Percentiles rank a stretch among this genome's conserved stretches.
phyloP scores from a whole-genome alignment of 1,284 basidiomycete species.

The Gastroboletus turbinatus region DNA sequence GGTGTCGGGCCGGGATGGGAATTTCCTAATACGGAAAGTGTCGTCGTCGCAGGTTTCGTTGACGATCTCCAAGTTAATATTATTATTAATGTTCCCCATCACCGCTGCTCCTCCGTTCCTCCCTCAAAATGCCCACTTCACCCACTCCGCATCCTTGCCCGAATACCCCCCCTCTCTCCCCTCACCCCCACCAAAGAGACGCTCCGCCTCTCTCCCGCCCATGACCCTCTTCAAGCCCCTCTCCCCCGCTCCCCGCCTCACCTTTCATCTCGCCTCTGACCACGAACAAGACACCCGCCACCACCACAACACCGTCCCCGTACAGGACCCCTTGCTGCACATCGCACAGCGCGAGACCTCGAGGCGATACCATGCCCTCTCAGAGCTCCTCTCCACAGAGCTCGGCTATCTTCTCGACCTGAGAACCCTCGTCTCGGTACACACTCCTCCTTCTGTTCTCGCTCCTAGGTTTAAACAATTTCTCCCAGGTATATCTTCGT shows the following conservation, averaged over 20 bases:
- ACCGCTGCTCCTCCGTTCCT: slow-evolving; percentile 37
- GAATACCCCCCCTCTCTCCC: not conserved
- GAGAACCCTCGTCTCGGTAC: slow-evolving; percentile 70
- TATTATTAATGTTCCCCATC: slow-evolving; percentile 53
- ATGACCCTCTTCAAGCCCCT: slow-evolving; percentile 27
- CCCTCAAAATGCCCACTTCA: slow-evolving; percentile 21
- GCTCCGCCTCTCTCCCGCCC: slow-evolving; percentile 34
- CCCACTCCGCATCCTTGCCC: slow-evolving; percentile 37
- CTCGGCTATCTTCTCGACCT: slow-evolving; percentile 78
- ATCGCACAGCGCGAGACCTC: slow-evolving; percentile 38
- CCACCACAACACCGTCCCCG: not conserved
- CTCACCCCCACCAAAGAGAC: slow-evolving; percentile 2
- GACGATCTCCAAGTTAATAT: slow-evolving; percentile 1
- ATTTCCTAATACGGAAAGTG: slow-evolving; percentile 8
- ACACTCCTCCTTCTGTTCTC: slow-evolving; percentile 22
- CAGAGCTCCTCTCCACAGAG: slow-evolving; percentile 84
- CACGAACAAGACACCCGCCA: slow-evolving; percentile 15
- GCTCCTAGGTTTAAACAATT: slow-evolving; percentile 24
- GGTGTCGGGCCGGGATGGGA: not conserved
- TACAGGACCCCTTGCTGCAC: not conserved
- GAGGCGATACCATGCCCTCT: slow-evolving; percentile 66
- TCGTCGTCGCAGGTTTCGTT: slow-evolving; percentile 7
- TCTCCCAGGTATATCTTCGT: slow-evolving; percentile 33
- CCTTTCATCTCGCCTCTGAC: slow-evolving; percentile 38
- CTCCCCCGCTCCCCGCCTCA: slow-evolving; percentile 26